Base-by-base conservation (phyloP, 1,284 basidiomycete species). In the Malassezia furfur region DNA sequence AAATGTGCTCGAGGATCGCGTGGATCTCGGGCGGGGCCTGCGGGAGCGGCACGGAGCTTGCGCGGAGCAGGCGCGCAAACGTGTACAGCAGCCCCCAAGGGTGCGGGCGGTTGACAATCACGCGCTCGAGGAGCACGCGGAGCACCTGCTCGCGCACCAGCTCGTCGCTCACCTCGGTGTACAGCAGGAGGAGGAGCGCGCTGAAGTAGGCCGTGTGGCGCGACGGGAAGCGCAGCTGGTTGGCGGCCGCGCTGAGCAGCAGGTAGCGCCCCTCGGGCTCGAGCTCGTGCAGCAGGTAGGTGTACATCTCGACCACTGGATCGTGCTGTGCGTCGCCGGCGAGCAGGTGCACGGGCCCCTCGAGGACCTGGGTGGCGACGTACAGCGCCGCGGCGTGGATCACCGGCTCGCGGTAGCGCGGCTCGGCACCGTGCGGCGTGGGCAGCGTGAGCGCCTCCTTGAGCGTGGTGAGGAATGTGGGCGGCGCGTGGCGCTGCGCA, bases 221-320 rank as follows among this genome's bases (percentile, higher is more conserved):
- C 38, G 66, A 68, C 2, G 75, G 75, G 65, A 66, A 77, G 68
- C 94, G 88, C 59, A 98, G 80, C 76, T 98, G 93, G 69, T 94
- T 83, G 35, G 90, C 85, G 70, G 91, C 85, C 17, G 90, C 85
- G 63, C 85, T 88, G 62, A 96, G 79, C 63, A 98, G 80, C 75
- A 96, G 85, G 78, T 94, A 89, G 81, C 94, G 88, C 86, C 91
- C 90, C 83, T 98, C 94, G 38, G 84, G 82, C 68, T 96, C 91
- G 60, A 94, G 78, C 62, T 87, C 86, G 57, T 81, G 80, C 38
- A 87, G 84, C 54, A 96, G 79, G 75, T 86, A 53, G 25, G 48
- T 48, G 63, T 96, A 78, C 44, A 89, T 81, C 54, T 85, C 82
- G 34, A 88, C 86, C 45, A 88, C 87, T 17, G 85, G 85, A 67